Percentiles rank a stretch among this genome's conserved stretches.
phyloP scores from a whole-genome alignment of 805 yeast species.

The Cyberlindnera petersonii region DNA sequence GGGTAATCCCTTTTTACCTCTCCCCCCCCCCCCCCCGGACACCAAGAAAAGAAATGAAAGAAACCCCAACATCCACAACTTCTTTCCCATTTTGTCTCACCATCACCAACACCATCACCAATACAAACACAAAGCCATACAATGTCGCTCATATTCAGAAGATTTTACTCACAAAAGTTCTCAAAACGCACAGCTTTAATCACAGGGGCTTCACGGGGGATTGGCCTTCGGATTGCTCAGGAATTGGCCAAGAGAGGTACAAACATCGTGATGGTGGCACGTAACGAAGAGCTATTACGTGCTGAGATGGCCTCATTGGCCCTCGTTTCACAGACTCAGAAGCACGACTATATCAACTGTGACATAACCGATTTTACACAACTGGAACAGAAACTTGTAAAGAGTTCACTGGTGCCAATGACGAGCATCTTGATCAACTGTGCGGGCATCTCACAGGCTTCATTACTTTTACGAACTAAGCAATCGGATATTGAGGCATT shows the following conservation, averaged over 20 bases:
- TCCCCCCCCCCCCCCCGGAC: too few relatives aligned
- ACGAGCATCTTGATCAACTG: slow-evolving; percentile 31
- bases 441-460: slow-evolving; percentile 62
- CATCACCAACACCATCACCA: background rate
- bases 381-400: slow-evolving; percentile 1
- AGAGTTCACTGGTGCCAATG: slow-evolving; percentile 8
- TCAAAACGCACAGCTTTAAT: slow-evolving; percentile 42
- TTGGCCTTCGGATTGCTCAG: slow-evolving; percentile 56
- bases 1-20: too few relatives aligned
- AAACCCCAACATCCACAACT: too few relatives aligned
- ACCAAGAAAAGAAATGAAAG: background rate
- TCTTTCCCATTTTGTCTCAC: too few relatives aligned
- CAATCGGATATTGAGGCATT: slow-evolving; percentile 40
- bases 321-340: slow-evolving; percentile 12
- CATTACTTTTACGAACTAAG: slow-evolving; percentile 43
- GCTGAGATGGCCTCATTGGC: slow-evolving; percentile 18
- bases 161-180: background rate
- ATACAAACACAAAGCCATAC: background rate
- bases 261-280: slow-evolving; percentile 46
- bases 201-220: slow-evolving; percentile 70
- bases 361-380: slow-evolving; percentile 15
- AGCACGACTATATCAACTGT: slow-evolving; percentile 17
- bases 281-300: slow-evolving; percentile 38
- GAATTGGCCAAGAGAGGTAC: slow-evolving; percentile 50
- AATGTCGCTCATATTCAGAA: slow-evolving; percentile 3